Conservation (phyloP, 2,329 filamentous ascomycete genomes). For the Fusarium nurragi region DNA sequence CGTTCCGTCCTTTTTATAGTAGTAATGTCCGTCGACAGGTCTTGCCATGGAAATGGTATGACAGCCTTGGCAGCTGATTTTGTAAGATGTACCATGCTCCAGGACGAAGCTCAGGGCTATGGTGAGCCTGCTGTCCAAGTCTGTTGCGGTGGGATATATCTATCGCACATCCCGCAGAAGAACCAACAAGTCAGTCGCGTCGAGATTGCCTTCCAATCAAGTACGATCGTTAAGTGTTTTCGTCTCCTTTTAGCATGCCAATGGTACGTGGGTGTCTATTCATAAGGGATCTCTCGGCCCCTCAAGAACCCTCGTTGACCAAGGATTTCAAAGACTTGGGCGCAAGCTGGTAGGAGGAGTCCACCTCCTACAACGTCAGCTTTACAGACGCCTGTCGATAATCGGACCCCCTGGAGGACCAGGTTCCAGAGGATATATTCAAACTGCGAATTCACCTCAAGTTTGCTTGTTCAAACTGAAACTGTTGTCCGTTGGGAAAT, state of each 20-base stretch:
- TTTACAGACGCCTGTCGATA: constrained; percentile 24
- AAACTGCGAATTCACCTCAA: constrained; percentile 51
- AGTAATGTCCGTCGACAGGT: constrained; percentile 30
- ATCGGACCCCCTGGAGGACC: constrained; percentile 14
- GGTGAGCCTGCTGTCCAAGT: constrained; percentile 17
- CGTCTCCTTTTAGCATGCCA: constrained; percentile 22
- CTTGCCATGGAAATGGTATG: constrained; percentile 4
- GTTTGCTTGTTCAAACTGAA: constrained; percentile 74
- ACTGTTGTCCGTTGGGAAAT: constrained; percentile 81
- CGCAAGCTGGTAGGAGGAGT: constrained; percentile 15
- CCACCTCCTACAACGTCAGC: constrained; percentile 20
- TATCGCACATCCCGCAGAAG: constrained; percentile 38
- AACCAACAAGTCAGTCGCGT: constrained; percentile 35
- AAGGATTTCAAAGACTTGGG: constrained; percentile 17
- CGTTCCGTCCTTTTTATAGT: constrained; percentile 7
- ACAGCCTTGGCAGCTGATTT: background rate
- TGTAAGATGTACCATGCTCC: background rate
- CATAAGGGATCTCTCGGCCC: constrained; percentile 4
- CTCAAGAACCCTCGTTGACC: constrained; percentile 8
- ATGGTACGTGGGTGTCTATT: constrained; percentile 1
- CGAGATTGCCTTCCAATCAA: constrained; percentile 40
- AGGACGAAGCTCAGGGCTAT: background rate
- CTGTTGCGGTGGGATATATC: constrained; percentile 41
- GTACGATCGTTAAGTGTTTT: constrained; percentile 32
- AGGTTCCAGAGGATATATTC: constrained; percentile 11